Percentiles rank a stretch among this genome's conserved stretches.
phyloP scores from a whole-genome alignment of 2,329 filamentous ascomycete species.

The Microdochium trichocladiopsis region DNA sequence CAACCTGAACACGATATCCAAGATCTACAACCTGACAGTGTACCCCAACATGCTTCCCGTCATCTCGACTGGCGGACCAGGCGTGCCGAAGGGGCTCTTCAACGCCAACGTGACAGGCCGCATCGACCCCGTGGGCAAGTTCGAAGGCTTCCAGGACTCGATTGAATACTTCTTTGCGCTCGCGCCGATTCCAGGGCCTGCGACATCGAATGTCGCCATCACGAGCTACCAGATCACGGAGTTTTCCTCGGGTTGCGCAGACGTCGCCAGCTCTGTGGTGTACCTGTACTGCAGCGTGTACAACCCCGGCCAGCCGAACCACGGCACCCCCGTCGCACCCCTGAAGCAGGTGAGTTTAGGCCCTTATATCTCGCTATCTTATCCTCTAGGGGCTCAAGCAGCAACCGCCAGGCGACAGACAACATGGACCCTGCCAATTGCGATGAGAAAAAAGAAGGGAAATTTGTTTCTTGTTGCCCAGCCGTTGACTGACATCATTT shows the following conservation, averaged over 20 bases:
- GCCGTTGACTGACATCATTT: not conserved
- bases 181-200: constrained; percentile 23
- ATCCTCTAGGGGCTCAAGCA: not conserved
- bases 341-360: constrained; percentile 20
- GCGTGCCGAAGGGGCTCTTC: constrained; percentile 30
- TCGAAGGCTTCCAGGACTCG: constrained; percentile 30
- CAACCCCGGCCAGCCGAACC: constrained; percentile 17
- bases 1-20: constrained; percentile 26
- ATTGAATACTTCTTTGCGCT: constrained; percentile 37
- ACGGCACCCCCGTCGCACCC: constrained; percentile 21
- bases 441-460: not conserved
- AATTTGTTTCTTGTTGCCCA: too few relatives aligned
- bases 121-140: constrained; percentile 32
- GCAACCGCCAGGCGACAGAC: not conserved
- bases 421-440: too few relatives aligned
- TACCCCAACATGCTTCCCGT: constrained; percentile 29
- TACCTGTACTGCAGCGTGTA: constrained; percentile 25
- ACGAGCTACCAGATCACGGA: constrained; percentile 22
- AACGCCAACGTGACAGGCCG: constrained; percentile 26
- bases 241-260: constrained; percentile 24
- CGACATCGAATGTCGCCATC: constrained; percentile 18
- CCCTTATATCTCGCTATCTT: not conserved
- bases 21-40: constrained; percentile 31
- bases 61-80: constrained; percentile 20
- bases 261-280: constrained; percentile 27